Conservation (phyloP, 495 filamentous ascomycete species). For the Letharia lupina region DNA sequence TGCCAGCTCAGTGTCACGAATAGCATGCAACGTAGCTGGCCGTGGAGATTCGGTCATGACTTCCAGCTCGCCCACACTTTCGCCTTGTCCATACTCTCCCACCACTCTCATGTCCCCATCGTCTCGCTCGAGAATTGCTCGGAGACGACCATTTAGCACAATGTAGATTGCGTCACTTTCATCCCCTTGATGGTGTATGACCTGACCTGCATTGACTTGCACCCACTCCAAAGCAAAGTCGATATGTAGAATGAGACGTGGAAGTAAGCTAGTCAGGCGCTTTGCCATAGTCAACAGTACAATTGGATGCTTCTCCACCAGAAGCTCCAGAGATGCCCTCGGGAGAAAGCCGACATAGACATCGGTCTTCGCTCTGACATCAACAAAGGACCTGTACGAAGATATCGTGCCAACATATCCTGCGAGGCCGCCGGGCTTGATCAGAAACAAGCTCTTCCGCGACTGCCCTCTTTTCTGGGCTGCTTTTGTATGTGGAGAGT, state of each 20-base stretch:
- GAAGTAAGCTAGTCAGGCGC: conserved; percentile 77
- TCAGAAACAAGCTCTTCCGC: conserved; percentile 74
- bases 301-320: conserved; percentile 86
- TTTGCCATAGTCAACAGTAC: conserved; percentile 94
- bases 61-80: conserved; percentile 94
- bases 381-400: conserved; percentile 90
- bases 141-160: conserved; percentile 83
- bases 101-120: conserved; percentile 80
- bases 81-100: conserved; percentile 91
- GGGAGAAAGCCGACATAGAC: conserved; percentile 97
- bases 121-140: conserved; percentile 67
- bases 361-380: conserved; percentile 94
- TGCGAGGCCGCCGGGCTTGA: conserved; percentile 90
- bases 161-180: conserved; percentile 99
- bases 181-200: conserved; percentile 86
- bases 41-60: conserved; percentile 90
- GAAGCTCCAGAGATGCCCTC: conserved; percentile 73
- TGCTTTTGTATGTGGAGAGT: conserved; percentile 36
- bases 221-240: conserved; percentile 98
- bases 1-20: conserved; percentile 91
- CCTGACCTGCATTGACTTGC: conserved; percentile 88
- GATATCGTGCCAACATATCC: conserved; percentile 91
- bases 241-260: conserved; percentile 88
- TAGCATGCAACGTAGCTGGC: conserved; percentile 85
- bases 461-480: conserved; percentile 42